Evolutionary conservation across 805 yeast genomes (phyloP).

Genomic region (Ogataea philodendri): DNA sequence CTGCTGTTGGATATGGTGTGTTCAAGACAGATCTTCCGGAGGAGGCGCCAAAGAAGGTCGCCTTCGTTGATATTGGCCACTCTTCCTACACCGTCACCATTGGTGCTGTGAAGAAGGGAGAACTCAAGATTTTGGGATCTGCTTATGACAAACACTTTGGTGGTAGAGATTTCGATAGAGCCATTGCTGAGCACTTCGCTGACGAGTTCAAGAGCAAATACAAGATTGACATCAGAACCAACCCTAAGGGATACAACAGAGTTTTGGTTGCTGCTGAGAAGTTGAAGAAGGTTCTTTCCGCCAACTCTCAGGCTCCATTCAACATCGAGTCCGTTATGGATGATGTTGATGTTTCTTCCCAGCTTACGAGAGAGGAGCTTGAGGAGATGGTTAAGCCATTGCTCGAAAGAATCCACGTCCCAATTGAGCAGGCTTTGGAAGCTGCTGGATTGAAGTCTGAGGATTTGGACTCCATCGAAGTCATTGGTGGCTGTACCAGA

Average conservation of each 20-base stretch:
- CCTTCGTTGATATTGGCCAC: slow-evolving; percentile 96
- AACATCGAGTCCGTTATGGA: slow-evolving; percentile 95
- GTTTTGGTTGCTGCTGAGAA: slow-evolving; percentile 88
- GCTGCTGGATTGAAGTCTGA: slow-evolving; percentile 70
- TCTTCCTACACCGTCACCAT: slow-evolving; percentile 88
- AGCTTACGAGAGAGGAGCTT: slow-evolving; percentile 84
- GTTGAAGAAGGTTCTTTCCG: slow-evolving; percentile 93
- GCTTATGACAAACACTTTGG: slow-evolving; percentile 96
- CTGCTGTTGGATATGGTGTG: slow-evolving; percentile 98
- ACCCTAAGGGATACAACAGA: slow-evolving; percentile 95
- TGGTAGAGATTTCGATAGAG: slow-evolving; percentile 95
- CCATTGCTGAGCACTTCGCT: slow-evolving; percentile 93
- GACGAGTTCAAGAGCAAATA: slow-evolving; percentile 87
- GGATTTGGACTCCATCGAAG: slow-evolving; percentile 87
- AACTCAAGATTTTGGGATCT: slow-evolving; percentile 86
- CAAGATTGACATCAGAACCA: slow-evolving; percentile 87
- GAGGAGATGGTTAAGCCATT: slow-evolving; percentile 87
- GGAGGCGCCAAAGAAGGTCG: slow-evolving; percentile 85
- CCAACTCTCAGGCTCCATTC: slow-evolving; percentile 92
- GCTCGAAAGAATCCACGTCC: slow-evolving; percentile 69
- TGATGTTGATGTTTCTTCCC: slow-evolving; percentile 91
- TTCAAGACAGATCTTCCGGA: slow-evolving; percentile 97
- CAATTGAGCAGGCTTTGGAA: slow-evolving; percentile 78
- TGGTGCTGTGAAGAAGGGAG: slow-evolving; percentile 93
- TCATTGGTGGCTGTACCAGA: slow-evolving; percentile 98